Conservation (phyloP, 495 filamentous ascomycete genomes). For the Penicillium cosmopolitanum region DNA sequence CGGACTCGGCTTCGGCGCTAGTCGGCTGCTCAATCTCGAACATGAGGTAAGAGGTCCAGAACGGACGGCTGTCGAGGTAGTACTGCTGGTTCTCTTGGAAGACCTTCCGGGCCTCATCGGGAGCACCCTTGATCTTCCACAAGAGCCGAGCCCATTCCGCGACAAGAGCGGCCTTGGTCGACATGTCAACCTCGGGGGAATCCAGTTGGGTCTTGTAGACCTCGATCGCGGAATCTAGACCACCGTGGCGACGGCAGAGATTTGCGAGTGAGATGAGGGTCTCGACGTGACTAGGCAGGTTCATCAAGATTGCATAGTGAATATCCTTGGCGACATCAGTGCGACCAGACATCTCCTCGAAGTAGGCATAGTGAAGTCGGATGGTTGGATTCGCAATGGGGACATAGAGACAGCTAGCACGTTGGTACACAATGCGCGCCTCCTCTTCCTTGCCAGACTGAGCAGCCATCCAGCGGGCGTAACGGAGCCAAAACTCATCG, state of each 20-base stretch:
- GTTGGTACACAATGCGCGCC: slow-evolving; percentile 89
- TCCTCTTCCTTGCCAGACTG: slow-evolving; percentile 86
- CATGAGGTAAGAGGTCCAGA: slow-evolving; percentile 87
- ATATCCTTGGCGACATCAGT: slow-evolving; percentile 81
- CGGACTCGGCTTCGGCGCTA: slow-evolving; percentile 61
- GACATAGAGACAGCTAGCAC: slow-evolving; percentile 80
- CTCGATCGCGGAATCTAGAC: slow-evolving; percentile 84
- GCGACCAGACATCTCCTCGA: slow-evolving; percentile 82
- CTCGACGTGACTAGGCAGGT: slow-evolving; percentile 76
- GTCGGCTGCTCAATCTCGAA: slow-evolving; percentile 92
- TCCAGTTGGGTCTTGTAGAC: slow-evolving; percentile 83
- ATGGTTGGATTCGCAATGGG: slow-evolving; percentile 81
- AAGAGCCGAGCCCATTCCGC: slow-evolving; percentile 87
- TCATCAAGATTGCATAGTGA: slow-evolving; percentile 75
- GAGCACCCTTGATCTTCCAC: slow-evolving; percentile 87
- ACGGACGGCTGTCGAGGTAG: slow-evolving; percentile 84
- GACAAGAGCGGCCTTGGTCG: slow-evolving; percentile 83
- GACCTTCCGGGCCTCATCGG: slow-evolving; percentile 83
- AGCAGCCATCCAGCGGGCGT: slow-evolving; percentile 93
- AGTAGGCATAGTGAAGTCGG: slow-evolving; percentile 89
- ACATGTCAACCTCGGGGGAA: slow-evolving; percentile 68
- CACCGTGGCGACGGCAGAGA: slow-evolving; percentile 79
- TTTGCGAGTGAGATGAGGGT: slow-evolving; percentile 90
- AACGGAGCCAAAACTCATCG: slow-evolving; percentile 97
- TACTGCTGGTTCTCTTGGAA: slow-evolving; percentile 82